A percentile compares a stretch with the other conserved stretches of the same genome.
These are phyloP conservation scores for Sesbania bispinosa DNA, from an alignment of 306 rosid species.

Conservation along the genomic window DNA sequence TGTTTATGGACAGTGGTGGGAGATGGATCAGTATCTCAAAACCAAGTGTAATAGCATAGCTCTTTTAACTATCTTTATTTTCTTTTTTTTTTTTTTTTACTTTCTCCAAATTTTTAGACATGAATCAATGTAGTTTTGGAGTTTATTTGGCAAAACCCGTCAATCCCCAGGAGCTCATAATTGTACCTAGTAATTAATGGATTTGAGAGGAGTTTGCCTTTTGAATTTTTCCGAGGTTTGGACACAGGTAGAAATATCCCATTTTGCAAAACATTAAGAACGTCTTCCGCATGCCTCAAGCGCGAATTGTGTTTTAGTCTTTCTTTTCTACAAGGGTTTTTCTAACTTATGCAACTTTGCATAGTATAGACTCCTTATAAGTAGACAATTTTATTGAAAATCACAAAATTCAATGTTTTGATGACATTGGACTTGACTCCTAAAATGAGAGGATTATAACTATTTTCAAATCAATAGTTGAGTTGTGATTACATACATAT, in stretches of 20 bases:
- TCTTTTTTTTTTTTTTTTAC: neutral
- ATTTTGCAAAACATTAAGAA: neutral
- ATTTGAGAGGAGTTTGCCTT: conserved; percentile 19
- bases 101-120: conserved; percentile 6
- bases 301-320: no score
- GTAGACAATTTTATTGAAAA: no score
- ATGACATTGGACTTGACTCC: no score
- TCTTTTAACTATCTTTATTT: neutral
- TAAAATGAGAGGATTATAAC: no score
- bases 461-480: no score
- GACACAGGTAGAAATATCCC: neutral
- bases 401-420: no score
- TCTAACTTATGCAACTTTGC: no score
- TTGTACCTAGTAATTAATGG: conserved; percentile 18
- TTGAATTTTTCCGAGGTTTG: neutral
- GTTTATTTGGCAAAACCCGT: conserved; percentile 22
- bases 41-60: conserved; percentile 25
- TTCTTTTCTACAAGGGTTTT: no score
- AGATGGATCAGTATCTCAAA: conserved; percentile 17
- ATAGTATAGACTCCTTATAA: no score
- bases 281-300: no score
- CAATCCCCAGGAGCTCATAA: neutral
- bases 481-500: no score
- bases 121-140: conserved; percentile 28
- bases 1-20: conserved; percentile 13